Base-by-base conservation (phyloP, 2,329 filamentous ascomycete species). In the Diaporthe longicolla region DNA sequence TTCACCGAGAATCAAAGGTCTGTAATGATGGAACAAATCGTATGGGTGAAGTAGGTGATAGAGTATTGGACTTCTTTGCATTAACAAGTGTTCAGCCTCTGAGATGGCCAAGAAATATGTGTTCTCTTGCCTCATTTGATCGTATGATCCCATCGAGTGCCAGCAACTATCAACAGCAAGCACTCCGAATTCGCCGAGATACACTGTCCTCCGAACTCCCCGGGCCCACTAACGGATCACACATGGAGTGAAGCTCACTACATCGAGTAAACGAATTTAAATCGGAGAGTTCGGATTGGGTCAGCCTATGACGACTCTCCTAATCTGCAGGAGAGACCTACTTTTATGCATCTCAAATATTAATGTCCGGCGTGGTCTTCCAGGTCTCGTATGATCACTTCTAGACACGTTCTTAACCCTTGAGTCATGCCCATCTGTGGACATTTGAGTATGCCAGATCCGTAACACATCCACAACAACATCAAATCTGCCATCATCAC, bases 151-250 rank as follows among this genome's bases (percentile, higher is more conserved):
- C 7, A 35, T 29, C 24, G 19, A 11, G 29, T 24, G 55, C 29
- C 55, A 61, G 24, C 7, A 17, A 6, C 29, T 37, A 45, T 35
- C n/a, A 15, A 35, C 2, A 37, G 21, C 29, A 48, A 50, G 11
- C 10, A 5, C 19, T 35, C 61, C 61, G 61, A 65, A 65, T 24
- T 65, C 61, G 26, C 61, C 61, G 61, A 65, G 61, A 24, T 9
- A 19, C 24, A 63, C 40, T 32, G 37, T 37, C 37, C 10, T 43
- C 40, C 40, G 40, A 43, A 43, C 17, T 43, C 43, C 15, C 43
- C 45, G 61, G 40, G 19, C 43, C 61, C 61, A 52, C 21, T 5
- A 66, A 45, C 13, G 43, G 13, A 45, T 50, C 61, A 35, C 48
- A 7, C 6, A 35, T 5, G 9, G 26, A 15, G 17, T 15, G 58